phyloP scores from a whole-genome alignment of 1,284 basidiomycete genomes.

The Moesziomyces sp. region DNA sequence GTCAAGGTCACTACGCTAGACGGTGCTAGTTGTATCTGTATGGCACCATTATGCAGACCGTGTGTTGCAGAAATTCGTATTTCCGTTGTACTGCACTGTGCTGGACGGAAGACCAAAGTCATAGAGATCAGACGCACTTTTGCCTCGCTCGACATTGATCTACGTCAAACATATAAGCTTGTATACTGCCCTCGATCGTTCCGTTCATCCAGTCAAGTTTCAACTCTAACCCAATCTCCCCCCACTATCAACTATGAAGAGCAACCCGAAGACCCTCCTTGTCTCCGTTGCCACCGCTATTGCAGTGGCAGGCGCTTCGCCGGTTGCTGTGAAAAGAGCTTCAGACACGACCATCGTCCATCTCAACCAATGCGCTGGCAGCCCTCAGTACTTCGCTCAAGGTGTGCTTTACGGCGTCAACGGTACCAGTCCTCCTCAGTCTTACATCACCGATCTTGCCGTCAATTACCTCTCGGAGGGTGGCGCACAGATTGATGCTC shows the following conservation, averaged over 20 bases:
- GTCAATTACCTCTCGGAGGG: conserved; percentile 27
- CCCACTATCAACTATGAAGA: conserved; percentile 1
- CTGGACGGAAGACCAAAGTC: too few species aligned
- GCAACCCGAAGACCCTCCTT: not conserved
- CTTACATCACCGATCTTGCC: conserved; percentile 13
- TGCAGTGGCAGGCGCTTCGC: not conserved
- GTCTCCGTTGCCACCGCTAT: conserved; percentile 1
- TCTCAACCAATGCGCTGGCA: conserved; percentile 16
- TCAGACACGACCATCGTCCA: conserved; percentile 21
- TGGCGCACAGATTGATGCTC: conserved; percentile 22
- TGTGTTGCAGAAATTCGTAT: too few species aligned
- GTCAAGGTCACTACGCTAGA: too few species aligned
- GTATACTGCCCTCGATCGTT: too few species aligned
- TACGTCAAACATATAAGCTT: too few species aligned
- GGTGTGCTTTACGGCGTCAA: conserved; percentile 27
- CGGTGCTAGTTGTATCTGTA: too few species aligned
- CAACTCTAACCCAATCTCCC: too few species aligned
- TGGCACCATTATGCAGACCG: too few species aligned
- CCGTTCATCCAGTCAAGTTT: too few species aligned
- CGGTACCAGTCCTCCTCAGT: conserved; percentile 20
- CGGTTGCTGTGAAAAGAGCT: conserved; percentile 9
- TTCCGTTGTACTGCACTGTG: too few species aligned
- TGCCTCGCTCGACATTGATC: too few species aligned
- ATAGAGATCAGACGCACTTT: too few species aligned
- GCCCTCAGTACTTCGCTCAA: conserved; percentile 16